phyloP scores from a whole-genome alignment of 345 rosid genomes.

The Reutealis trisperma region DNA sequence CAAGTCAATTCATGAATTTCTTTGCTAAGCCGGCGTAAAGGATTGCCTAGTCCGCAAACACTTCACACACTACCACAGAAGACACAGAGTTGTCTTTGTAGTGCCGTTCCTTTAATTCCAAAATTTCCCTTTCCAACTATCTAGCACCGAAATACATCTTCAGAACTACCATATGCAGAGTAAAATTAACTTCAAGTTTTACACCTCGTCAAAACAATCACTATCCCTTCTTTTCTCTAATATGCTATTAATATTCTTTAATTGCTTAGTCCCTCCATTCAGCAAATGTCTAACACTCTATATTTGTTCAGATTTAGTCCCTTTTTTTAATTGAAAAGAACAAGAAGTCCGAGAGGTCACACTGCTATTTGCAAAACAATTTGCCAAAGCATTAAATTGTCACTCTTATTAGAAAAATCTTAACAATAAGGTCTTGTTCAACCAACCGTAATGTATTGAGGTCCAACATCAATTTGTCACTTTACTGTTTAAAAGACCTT shows the following conservation, averaged over 20 bases:
- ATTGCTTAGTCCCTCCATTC: background rate
- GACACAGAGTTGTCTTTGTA: background rate
- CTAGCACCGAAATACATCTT: background rate
- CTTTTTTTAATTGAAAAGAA: background rate
- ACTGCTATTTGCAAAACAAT: background rate
- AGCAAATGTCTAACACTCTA: background rate
- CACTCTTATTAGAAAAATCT: background rate
- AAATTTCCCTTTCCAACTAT: background rate
- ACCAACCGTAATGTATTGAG: background rate
- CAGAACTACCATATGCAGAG: background rate
- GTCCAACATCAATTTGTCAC: no score
- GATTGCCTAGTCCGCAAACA: background rate
- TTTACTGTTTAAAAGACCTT: no score
- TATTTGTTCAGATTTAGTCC: background rate
- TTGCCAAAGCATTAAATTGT: background rate
- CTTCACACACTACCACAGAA: background rate
- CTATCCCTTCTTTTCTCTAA: background rate
- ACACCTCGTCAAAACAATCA: no score
- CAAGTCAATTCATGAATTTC: background rate
- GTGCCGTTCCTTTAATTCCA: background rate
- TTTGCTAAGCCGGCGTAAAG: background rate
- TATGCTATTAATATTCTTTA: background rate
- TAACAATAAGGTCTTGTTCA: background rate
- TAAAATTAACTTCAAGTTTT: background rate
- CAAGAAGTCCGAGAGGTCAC: background rate